Evolutionary conservation across 805 yeast genomes (phyloP).

Genomic region (Barnettozyma sp.): DNA sequence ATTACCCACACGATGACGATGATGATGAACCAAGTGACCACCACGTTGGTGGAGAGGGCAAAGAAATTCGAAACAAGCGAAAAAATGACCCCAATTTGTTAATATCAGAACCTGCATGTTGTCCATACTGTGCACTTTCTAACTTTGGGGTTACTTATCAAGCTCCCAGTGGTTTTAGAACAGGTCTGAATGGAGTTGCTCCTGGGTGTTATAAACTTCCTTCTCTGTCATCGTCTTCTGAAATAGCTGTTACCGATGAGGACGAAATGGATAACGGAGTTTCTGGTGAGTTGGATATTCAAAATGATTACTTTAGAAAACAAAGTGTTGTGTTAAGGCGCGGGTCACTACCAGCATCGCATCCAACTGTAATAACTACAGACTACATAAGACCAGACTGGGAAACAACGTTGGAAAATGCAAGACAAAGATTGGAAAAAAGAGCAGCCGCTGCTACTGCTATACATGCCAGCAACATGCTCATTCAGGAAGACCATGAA

Average conservation of each 20-base stretch:
- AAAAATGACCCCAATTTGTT: conserved; percentile 50
- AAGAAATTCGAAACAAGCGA: conserved; percentile 26
- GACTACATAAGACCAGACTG: conserved; percentile 90
- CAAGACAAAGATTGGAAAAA: conserved; percentile 72
- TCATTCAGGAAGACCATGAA: conserved; percentile 36
- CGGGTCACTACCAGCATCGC: conserved; percentile 57
- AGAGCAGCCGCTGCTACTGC: conserved; percentile 93
- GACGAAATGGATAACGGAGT: conserved; percentile 9
- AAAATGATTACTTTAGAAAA: conserved; percentile 15
- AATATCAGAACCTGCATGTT: conserved; percentile 79
- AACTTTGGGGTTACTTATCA: conserved; percentile 79
- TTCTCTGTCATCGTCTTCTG: conserved; percentile 7
- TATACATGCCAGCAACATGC: conserved; percentile 77
- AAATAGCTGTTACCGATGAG: conserved; percentile 9
- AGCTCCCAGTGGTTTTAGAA: conserved; percentile 47
- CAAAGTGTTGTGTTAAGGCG: conserved; percentile 28
- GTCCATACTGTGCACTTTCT: conserved; percentile 90
- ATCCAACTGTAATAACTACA: conserved; percentile 66
- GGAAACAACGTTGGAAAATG: conserved; percentile 67
- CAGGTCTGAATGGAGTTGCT: conserved; percentile 50
- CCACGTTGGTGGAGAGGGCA: too few relatives aligned
- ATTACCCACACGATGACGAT: conserved; percentile 75
- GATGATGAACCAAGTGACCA: too few relatives aligned
- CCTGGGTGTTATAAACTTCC: conserved; percentile 37
- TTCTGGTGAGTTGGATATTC: conserved; percentile 9